These are phyloP conservation scores for Anthracocystis panici-leucophaei DNA, from an alignment of 1,284 basidiomycete genomes.

Conservation along the genomic window DNA sequence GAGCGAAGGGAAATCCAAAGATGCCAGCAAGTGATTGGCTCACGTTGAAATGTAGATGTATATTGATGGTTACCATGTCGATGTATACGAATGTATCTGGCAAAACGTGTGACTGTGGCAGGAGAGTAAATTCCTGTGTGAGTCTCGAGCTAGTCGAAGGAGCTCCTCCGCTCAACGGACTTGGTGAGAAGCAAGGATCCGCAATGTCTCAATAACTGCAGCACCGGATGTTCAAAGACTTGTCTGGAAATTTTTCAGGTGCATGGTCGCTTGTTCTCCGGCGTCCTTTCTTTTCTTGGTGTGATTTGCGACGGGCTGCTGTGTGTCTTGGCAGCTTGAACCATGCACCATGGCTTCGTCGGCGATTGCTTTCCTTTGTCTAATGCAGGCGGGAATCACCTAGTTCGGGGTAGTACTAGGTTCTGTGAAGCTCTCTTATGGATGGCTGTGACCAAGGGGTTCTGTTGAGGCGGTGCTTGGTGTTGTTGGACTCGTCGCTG, in stretches of 20 bases:
- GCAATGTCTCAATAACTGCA: neutral
- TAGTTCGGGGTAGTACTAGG: neutral
- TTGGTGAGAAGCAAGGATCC: no score
- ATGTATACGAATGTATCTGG: neutral
- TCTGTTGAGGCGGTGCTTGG: neutral
- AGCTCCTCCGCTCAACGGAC: no score
- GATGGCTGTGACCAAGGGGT: neutral
- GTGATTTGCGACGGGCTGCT: no score
- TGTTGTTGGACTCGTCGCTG: neutral
- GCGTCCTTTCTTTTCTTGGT: neutral
- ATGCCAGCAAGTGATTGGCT: constrained; percentile 23
- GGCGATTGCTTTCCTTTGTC: no score
- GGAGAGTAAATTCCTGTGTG: neutral
- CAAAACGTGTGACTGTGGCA: neutral
- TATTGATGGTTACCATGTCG: neutral
- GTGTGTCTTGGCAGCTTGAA: no score
- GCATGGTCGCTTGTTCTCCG: neutral
- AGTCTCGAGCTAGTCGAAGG: neutral
- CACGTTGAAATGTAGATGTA: neutral
- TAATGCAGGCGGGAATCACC: no score
- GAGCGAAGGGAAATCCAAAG: constrained; percentile 33
- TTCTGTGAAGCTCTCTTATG: no score
- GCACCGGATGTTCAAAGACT: neutral
- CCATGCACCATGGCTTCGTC: no score
- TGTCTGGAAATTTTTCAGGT: neutral